Evolutionary conservation across 2,329 filamentous ascomycete genomes (phyloP).

Genomic region (Rhynchosporium agropyri): DNA sequence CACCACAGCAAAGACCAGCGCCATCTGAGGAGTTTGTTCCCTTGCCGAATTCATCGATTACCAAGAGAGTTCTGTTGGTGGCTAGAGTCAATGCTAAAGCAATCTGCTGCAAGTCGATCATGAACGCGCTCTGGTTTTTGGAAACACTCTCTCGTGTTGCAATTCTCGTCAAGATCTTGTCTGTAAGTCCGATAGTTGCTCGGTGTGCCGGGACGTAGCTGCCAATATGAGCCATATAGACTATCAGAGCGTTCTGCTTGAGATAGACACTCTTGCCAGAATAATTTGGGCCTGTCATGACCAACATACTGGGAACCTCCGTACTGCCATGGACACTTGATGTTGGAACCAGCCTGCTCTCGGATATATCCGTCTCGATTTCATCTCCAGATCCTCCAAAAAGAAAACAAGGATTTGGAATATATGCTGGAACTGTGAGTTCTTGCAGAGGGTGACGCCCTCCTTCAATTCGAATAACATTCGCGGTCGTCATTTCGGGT

Average conservation of each 20-base stretch:
- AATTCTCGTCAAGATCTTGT: conserved; percentile 88
- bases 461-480: conserved; percentile 71
- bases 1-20: conserved; percentile 58
- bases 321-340: conserved; percentile 26
- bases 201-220: conserved; percentile 83
- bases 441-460: conserved; percentile 90
- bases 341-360: conserved; percentile 2
- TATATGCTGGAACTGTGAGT: conserved; percentile 75
- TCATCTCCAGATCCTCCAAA: conserved; percentile 56
- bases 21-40: conserved; percentile 62
- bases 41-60: conserved; percentile 91
- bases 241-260: conserved; percentile 88
- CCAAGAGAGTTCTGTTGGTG: conserved; percentile 74
- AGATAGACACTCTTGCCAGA: conserved; percentile 96
- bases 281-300: conserved; percentile 92
- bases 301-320: conserved; percentile 64
- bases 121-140: conserved; percentile 63
- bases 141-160: conserved; percentile 69
- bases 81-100: conserved; percentile 74
- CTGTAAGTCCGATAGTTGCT: conserved; percentile 82
- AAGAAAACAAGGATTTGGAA: conserved; percentile 79
- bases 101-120: conserved; percentile 85
- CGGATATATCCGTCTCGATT: conserved; percentile 20
- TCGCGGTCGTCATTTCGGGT: conserved; percentile 70
- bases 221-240: conserved; percentile 90